These are phyloP conservation scores for Sporothrix humicola DNA, from an alignment of 2,329 filamentous ascomycete genomes.

Conservation along the genomic window DNA sequence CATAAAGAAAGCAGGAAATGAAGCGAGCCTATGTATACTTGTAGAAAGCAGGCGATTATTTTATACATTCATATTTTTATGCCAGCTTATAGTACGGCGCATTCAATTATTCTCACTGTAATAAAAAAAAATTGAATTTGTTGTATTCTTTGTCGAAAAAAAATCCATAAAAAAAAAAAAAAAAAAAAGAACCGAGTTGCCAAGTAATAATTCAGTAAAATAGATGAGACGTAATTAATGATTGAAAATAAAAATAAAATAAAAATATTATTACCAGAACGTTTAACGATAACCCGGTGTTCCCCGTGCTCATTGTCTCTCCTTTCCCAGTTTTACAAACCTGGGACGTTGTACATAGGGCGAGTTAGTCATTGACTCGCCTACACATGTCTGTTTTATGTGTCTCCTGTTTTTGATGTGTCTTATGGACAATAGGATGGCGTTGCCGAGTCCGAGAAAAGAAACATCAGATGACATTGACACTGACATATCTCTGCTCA, in stretches of 20 bases:
- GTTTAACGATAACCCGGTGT: neutral
- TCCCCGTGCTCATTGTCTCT: neutral
- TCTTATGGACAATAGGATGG: neutral
- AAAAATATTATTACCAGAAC: neutral
- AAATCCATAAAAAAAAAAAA: neutral
- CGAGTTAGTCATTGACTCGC: neutral
- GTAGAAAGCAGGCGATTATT: no score
- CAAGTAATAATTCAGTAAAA: neutral
- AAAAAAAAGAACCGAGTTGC: neutral
- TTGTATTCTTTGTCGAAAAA: neutral
- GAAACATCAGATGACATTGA: slow-evolving; percentile 3
- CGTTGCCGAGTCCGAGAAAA: neutral
- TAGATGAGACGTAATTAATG: neutral
- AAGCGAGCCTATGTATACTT: no score
- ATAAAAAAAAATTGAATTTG: neutral
- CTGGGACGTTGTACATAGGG: neutral
- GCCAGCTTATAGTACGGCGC: no score
- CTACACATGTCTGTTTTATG: neutral
- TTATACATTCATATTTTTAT: no score
- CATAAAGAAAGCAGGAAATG: neutral
- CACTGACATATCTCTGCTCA: neutral
- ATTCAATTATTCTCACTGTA: no score
- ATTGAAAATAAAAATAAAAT: neutral
- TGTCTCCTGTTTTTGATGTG: neutral
- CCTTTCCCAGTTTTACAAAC: neutral